Conservation (phyloP, 305 asterid genomes). For the Fraxinus xanthoxyloides region DNA sequence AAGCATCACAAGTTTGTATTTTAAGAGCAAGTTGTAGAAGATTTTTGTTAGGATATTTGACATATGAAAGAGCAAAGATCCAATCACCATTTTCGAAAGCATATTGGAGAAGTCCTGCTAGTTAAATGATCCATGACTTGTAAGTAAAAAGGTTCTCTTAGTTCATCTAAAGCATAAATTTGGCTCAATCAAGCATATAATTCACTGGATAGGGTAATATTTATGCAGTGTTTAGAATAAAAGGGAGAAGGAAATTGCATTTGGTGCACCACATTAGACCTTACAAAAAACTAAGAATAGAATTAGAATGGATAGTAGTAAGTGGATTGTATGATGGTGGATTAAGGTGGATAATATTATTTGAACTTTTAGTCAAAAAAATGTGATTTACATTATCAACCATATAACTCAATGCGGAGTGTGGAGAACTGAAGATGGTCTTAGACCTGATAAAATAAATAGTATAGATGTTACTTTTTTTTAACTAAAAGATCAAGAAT, state of each 20-base stretch:
- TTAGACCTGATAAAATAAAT: too few relatives aligned
- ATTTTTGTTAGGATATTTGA: not conserved
- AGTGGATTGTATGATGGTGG: not conserved
- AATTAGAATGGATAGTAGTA: not conserved
- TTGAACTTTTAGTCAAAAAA: not conserved
- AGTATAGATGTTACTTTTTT: not conserved
- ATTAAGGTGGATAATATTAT: not conserved
- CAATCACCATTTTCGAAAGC: not conserved
- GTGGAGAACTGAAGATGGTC: too few relatives aligned
- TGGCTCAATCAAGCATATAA: not conserved
- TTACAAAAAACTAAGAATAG: not conserved
- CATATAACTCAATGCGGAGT: too few relatives aligned
- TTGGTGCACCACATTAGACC: not conserved
- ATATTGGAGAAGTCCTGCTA: not conserved
- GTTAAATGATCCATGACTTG: not conserved
- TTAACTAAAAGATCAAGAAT: not conserved
- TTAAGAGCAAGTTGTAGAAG: not conserved
- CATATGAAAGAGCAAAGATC: not conserved
- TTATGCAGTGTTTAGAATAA: not conserved
- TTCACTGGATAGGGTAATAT: not conserved
- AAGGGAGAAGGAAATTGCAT: not conserved
- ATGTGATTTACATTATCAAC: too few relatives aligned
- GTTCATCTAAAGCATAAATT: not conserved
- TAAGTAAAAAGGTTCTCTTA: not conserved
- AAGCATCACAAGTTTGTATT: not conserved